Base-by-base conservation (phyloP, 1,139 yeast species). In the Geotrichum reessii region DNA sequence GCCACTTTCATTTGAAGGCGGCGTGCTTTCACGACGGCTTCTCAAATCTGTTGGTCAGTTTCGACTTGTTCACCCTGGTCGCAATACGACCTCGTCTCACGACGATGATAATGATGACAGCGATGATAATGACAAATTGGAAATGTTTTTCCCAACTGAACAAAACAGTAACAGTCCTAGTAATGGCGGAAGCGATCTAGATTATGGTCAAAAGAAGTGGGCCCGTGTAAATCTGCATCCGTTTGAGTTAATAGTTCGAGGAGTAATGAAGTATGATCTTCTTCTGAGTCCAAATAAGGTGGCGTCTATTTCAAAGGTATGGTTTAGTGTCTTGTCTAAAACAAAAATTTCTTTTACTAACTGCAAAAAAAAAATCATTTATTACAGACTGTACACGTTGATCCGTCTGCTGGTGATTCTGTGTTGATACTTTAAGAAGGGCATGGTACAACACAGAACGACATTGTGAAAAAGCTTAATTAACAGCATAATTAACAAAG, bases 181-280 rank as follows among this genome's bases (percentile, higher is more conserved):
- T 2, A 42, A 12, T 14, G 31, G 57, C 8, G 46, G 50, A 17
- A 58, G 56, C 31, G 66, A 62, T 28, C 58, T 64, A 22, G 70
- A 67, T 50, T 64, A 63, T 9, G 74, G 79, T 61, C 79, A 79
- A 60, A 78, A 75, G 67, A 83, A 84, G 68, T 92, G 99, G 99
- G 81, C 82, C 58, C 76, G 79, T 22, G 83, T 93, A 21, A 83
- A 87, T 25, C 82, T 83, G 63, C 83, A 89, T 67, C 96, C 97
- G 12, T 92, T 92, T 71, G 97, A 91, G 63, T 76, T 92, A 66
- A 87, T 91, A 28, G 78, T 92, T 1, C 78, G 96, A 52, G 99
- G 99, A 0, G 84, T 85, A 22, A 78, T 92, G 71, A 84, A 82
- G 70, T 92, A 93, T 71, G 82, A 81, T 58, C 76, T 92, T 55